Conservation (phyloP, 1,284 basidiomycete species). For the Sporisorium exsertum region DNA sequence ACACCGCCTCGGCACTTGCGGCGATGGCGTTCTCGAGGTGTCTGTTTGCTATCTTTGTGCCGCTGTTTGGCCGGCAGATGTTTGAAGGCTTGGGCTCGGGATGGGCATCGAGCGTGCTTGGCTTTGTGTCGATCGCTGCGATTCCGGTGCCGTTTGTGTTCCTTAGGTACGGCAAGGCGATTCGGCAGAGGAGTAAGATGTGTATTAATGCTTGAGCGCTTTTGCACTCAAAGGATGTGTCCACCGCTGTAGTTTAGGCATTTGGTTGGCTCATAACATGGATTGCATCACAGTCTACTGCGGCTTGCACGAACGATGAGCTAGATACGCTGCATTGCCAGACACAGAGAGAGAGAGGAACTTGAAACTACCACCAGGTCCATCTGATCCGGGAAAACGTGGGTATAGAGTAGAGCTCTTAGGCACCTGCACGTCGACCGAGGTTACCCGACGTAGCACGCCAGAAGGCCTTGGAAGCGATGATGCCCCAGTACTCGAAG, state of each 20-base stretch:
- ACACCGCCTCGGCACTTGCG: conserved; percentile 45
- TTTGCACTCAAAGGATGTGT: background rate
- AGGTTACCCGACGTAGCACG: conserved; percentile 51
- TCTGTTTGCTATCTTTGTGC: conserved; percentile 48
- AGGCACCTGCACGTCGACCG: conserved; percentile 43
- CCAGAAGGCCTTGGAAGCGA: conserved; percentile 60
- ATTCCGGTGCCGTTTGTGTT: conserved; percentile 49
- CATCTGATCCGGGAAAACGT: conserved; percentile 1
- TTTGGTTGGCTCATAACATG: background rate
- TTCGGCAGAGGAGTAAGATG: conserved; percentile 41
- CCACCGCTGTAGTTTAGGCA: conserved; percentile 13
- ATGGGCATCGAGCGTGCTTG: conserved; percentile 38
- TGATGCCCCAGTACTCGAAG: conserved; percentile 60
- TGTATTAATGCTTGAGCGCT: conserved; percentile 33
- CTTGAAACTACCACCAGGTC: background rate
- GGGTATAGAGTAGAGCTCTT: conserved; percentile 16
- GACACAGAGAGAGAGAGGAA: background rate
- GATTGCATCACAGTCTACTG: background rate
- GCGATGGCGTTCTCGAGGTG: conserved; percentile 52
- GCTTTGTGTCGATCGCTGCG: conserved; percentile 26
- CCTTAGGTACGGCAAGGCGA: conserved; percentile 38
- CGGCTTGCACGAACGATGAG: background rate
- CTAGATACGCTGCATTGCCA: conserved; percentile 9
- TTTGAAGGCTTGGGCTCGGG: conserved; percentile 28
- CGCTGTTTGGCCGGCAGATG: conserved; percentile 42